Conservation (phyloP, 2,329 filamentous ascomycete species). For the Aspergillus pseudoterreus region DNA sequence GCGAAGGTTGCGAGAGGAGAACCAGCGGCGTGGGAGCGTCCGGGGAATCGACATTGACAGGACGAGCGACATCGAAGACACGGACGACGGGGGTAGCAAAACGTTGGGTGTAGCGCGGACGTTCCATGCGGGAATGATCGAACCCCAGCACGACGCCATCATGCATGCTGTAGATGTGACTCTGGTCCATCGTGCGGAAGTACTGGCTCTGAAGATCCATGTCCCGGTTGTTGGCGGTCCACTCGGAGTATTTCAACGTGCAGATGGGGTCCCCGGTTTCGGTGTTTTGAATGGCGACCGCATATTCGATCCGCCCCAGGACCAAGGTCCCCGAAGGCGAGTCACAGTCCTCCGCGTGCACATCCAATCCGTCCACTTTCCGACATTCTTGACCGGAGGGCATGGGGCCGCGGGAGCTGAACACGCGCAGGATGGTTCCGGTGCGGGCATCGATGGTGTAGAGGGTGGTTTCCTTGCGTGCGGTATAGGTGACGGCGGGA, state of each 20-base stretch:
- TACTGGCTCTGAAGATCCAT: conserved; percentile 84
- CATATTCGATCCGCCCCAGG: conserved; percentile 85
- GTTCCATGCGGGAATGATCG: conserved; percentile 58
- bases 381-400: conserved; percentile 73
- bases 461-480: conserved; percentile 84
- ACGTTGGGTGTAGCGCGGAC: conserved; percentile 63
- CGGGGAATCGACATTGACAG: conserved; percentile 60
- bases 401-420: conserved; percentile 69
- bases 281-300: conserved; percentile 74
- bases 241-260: conserved; percentile 89
- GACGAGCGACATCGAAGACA: conserved; percentile 83
- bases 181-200: conserved; percentile 72
- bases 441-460: conserved; percentile 85
- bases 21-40: conserved; percentile 67
- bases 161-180: conserved; percentile 82
- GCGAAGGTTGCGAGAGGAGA: conserved; percentile 78
- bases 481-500: conserved; percentile 80
- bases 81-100: conserved; percentile 76
- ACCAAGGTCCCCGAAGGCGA: conserved; percentile 71
- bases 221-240: conserved; percentile 89
- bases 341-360: conserved; percentile 70
- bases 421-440: conserved; percentile 77
- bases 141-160: conserved; percentile 82
- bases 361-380: conserved; percentile 59
- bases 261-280: conserved; percentile 73